Evolutionary conservation across 2,329 filamentous ascomycete genomes (phyloP), one percentile per base, ranked within the genome.

Genomic region (Xylaria polymorpha): DNA sequence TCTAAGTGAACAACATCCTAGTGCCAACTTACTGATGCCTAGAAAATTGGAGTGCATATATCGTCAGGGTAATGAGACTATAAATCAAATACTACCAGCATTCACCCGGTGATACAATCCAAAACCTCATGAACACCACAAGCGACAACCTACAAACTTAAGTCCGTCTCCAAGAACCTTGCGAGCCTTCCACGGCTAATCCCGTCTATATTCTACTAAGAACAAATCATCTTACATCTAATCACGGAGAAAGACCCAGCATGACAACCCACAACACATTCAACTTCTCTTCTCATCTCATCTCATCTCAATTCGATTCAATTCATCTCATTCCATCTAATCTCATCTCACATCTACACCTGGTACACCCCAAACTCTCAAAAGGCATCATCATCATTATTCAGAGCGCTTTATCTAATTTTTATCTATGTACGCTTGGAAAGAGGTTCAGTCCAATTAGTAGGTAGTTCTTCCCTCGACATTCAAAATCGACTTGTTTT

Each of bases 401-500:
- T 59, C 20, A 65, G 55, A 25, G 44, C 9, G 37, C 35, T 29
- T 37, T 53, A 37, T 25, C 29, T 37, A 12, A 10, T 29, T 22
- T 56, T 35, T 15, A 37, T 64, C 41, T 61, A 64, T 57, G 22
- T 37, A 53, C 43, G 32, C 39, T 57, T 7, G 1, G 12, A 37
- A 43, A 50, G 48, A 39, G 60, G 39, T 29, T 18, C 41, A 18
- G 60, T 50, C 4, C 48, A 50, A 29, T 29, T 29, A 15, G 48
- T 8, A 15, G 14, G 25, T 29, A 29, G 25, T 29, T 29, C 25
- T 50, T 7, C 22, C 48, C n/a, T 50, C 46, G 9, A 29, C 14
- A 22, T 61, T 65, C 57, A 25, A 58, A 32, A 65, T 51, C 12
- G 67, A 63, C 48, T 48, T 69, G 5, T 57, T 63, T 63, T 37